Evolutionary conservation across 164 flowering plant genomes (phyloP).

Genomic region (Stephania japonica): DNA sequence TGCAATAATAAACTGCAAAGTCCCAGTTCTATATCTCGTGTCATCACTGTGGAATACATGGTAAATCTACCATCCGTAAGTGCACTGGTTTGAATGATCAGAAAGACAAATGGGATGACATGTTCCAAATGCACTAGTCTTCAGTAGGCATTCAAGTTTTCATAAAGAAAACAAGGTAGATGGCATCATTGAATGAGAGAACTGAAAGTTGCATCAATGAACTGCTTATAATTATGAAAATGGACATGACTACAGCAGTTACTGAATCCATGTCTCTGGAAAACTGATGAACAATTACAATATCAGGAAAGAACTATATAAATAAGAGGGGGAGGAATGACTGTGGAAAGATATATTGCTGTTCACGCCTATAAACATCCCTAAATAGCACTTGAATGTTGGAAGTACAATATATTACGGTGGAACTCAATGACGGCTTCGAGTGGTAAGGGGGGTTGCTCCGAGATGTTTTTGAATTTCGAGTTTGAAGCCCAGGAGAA

Average conservation of each 20-base stretch:
- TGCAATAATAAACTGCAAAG: too few species aligned
- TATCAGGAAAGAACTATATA: not conserved
- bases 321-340: not conserved
- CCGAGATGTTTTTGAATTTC: not conserved
- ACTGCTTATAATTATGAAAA: not conserved
- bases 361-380: not conserved
- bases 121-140: too few species aligned
- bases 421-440: not conserved
- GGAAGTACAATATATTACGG: not conserved
- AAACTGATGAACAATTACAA: not conserved
- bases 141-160: too few species aligned
- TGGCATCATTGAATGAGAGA: not conserved
- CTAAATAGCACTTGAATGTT: not conserved
- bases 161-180: not conserved
- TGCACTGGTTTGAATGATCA: not conserved
- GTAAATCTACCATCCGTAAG: not conserved
- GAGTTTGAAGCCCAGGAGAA: not conserved
- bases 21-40: too few species aligned
- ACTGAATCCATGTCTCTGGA: not conserved
- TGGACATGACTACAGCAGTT: not conserved
- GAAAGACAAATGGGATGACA: not conserved
- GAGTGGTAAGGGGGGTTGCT: not conserved
- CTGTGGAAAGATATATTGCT: not conserved
- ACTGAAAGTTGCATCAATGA: not conserved
- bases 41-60: too few species aligned